Conservation (phyloP, 192 early-diverging fungal species). For the Podila epicladia region DNA sequence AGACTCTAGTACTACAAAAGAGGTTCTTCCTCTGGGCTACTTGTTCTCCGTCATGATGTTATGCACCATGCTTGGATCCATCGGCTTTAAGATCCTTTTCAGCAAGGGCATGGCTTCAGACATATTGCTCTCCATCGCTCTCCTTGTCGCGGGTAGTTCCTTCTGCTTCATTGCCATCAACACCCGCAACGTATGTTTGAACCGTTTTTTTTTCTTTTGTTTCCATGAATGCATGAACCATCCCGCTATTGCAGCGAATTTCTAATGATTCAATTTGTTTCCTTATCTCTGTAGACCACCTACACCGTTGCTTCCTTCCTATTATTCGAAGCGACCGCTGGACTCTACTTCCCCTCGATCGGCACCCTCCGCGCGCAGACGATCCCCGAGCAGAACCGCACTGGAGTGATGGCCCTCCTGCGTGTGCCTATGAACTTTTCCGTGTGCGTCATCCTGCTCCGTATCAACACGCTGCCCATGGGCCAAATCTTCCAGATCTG, state of each 20-base stretch:
- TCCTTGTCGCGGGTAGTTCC: conserved; percentile 48
- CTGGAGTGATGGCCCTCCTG: conserved; percentile 66
- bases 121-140: conserved; percentile 44
- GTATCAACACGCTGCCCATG: conserved; percentile 49
- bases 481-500: conserved; percentile 63
- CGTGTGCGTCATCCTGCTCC: conserved; percentile 59
- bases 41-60: conserved; percentile 66
- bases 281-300: background rate
- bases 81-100: conserved; percentile 52
- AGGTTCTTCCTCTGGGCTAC: conserved; percentile 56
- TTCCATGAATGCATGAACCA: too few species aligned
- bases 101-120: conserved; percentile 24
- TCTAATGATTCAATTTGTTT: background rate
- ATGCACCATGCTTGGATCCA: conserved; percentile 62
- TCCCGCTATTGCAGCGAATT: too few species aligned
- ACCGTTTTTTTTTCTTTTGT: too few species aligned
- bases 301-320: conserved; percentile 54
- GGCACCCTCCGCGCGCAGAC: conserved; percentile 58
- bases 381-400: conserved; percentile 66
- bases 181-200: conserved; percentile 6
- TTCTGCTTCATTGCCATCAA: conserved; percentile 51
- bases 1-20: background rate
- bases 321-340: conserved; percentile 65
- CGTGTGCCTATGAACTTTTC: conserved; percentile 72
- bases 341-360: conserved; percentile 66